Percentiles rank a stretch among this genome's conserved stretches.
Conservation (phyloP, 169 alveolate genomes). For the Sarcocystis neurona region DNA sequence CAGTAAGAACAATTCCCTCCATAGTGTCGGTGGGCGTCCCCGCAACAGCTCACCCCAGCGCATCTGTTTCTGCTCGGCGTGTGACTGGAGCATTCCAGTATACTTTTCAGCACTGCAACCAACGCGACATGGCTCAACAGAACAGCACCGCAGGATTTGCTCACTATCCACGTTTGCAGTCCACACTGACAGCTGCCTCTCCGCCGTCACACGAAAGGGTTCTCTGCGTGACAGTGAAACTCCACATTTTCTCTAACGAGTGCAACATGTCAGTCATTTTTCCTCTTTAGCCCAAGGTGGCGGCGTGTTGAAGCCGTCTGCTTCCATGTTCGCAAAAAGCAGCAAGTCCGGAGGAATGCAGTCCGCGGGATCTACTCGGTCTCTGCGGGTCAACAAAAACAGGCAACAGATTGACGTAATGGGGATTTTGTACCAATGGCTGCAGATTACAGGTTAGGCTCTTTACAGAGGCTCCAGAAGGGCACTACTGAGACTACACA, state of each 20-base stretch:
- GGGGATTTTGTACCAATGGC: not conserved
- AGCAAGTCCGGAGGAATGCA: not conserved
- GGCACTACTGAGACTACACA: too few relatives aligned
- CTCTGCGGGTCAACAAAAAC: not conserved
- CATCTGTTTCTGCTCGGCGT: not conserved
- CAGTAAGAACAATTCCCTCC: not conserved
- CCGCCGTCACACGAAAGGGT: not conserved
- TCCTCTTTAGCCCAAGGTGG: not conserved
- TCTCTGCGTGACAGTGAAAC: not conserved
- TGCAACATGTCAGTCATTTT: not conserved
- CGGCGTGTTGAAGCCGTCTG: not conserved
- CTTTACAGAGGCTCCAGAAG: too few relatives aligned
- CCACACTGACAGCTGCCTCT: not conserved
- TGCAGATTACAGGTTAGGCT: slow-evolving; percentile 22
- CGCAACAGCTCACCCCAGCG: not conserved
- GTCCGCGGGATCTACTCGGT: not conserved
- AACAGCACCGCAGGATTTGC: not conserved
- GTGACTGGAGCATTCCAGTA: not conserved
- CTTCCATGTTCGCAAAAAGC: slow-evolving; percentile 12
- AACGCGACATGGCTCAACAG: too few relatives aligned
- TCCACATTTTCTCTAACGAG: too few relatives aligned
- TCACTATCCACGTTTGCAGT: not conserved
- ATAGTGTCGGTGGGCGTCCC: not conserved
- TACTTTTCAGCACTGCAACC: not conserved
- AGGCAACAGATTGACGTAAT: not conserved